phyloP scores from a whole-genome alignment of 2,329 filamentous ascomycete species.

The Phialophora expanda region DNA sequence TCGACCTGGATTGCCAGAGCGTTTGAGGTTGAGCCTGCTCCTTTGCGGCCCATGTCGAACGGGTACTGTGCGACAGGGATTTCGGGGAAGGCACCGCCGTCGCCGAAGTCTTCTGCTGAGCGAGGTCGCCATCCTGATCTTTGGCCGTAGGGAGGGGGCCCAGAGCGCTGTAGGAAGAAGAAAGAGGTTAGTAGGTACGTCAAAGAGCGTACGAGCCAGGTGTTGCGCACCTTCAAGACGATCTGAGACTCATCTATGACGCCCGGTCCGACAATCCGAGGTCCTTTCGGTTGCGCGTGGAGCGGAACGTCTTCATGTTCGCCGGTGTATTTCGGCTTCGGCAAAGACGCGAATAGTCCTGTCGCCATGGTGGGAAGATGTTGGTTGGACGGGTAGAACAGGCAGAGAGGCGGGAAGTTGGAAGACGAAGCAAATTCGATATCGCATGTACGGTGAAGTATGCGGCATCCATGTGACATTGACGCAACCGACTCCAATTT shows the following conservation, averaged over 20 bases:
- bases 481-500: conserved; percentile 10
- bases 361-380: conserved; percentile 51
- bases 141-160: conserved; percentile 86
- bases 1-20: conserved; percentile 93
- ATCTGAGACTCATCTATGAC: conserved; percentile 86
- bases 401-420: background rate
- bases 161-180: conserved; percentile 64
- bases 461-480: conserved; percentile 5
- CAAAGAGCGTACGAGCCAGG: background rate
- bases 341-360: conserved; percentile 78
- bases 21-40: conserved; percentile 70
- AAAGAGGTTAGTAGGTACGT: conserved; percentile 11
- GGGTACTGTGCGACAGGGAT: conserved; percentile 94
- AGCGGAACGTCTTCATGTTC: conserved; percentile 81
- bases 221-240: conserved; percentile 67
- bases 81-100: conserved; percentile 95
- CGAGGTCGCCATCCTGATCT: conserved; percentile 90
- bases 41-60: conserved; percentile 88
- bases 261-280: conserved; percentile 78
- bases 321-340: conserved; percentile 87
- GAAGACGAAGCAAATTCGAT: background rate
- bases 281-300: conserved; percentile 75
- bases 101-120: conserved; percentile 86
- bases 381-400: background rate
- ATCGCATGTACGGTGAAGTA: conserved; percentile 9